These are phyloP conservation scores for Podila horticola DNA, from an alignment of 192 early-diverging fungal species.

Conservation along the genomic window DNA sequence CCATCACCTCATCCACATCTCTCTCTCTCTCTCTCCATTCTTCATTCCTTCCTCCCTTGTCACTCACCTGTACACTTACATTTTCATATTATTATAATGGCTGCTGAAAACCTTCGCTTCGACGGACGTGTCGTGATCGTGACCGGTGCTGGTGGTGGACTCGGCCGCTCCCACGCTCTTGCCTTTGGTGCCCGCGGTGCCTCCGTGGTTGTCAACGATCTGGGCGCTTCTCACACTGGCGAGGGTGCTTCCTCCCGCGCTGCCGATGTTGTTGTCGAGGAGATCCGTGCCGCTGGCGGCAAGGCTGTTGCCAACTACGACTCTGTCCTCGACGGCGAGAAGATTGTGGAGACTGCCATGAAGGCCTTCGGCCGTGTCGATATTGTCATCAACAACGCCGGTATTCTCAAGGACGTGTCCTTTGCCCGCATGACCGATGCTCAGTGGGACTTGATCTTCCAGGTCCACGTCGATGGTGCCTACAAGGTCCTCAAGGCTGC, in stretches of 20 bases:
- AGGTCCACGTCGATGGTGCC: slow-evolving; percentile 92
- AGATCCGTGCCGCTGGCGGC: slow-evolving; percentile 85
- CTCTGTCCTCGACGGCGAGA: slow-evolving; percentile 96
- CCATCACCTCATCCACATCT: background rate
- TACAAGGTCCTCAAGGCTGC: slow-evolving; percentile 98
- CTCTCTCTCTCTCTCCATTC: background rate
- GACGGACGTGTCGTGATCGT: slow-evolving; percentile 91
- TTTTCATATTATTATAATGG: slow-evolving; percentile 20
- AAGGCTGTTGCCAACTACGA: slow-evolving; percentile 97
- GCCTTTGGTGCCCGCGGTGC: slow-evolving; percentile 93
- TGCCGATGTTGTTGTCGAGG: slow-evolving; percentile 90
- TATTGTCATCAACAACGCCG: slow-evolving; percentile 98
- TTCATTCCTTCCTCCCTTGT: background rate
- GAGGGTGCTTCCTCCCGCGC: slow-evolving; percentile 80
- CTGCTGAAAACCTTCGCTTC: slow-evolving; percentile 69
- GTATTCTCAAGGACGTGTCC: slow-evolving; percentile 96
- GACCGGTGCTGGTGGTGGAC: slow-evolving; percentile 95
- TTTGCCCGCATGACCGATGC: slow-evolving; percentile 97
- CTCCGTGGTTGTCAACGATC: slow-evolving; percentile 96
- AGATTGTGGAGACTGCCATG: slow-evolving; percentile 97
- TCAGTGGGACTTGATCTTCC: slow-evolving; percentile 96
- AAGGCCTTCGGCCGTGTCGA: slow-evolving; percentile 96
- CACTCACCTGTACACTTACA: background rate
- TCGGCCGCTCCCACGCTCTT: slow-evolving; percentile 90
- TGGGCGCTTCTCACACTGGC: slow-evolving; percentile 83